A percentile compares a stretch with the other conserved stretches of the same genome.
phyloP scores from a whole-genome alignment of 352 stramenopile genomes.

The Aphanomyces stellatus region DNA sequence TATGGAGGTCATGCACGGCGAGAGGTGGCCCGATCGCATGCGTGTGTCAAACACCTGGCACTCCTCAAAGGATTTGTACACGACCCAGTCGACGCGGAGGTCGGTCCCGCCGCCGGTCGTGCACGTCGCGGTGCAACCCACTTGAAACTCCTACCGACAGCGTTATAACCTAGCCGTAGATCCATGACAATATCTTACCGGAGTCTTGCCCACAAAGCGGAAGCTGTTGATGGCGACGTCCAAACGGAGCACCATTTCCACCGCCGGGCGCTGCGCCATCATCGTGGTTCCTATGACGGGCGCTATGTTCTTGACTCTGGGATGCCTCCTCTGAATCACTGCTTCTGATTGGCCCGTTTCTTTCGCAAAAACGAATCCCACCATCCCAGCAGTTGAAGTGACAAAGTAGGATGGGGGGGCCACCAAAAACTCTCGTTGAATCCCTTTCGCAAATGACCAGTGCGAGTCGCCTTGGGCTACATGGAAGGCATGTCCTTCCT shows the following conservation, averaged over 20 bases:
- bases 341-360: not conserved
- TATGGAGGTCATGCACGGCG: not conserved
- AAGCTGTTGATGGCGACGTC: slow-evolving; percentile 10
- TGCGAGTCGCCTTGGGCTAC: no score
- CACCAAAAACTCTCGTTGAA: not conserved
- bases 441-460: no score
- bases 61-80: slow-evolving; percentile 18
- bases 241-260: slow-evolving; percentile 13
- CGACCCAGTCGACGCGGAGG: slow-evolving; percentile 7
- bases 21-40: not conserved
- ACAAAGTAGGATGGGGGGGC: not conserved
- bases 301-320: not conserved
- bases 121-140: slow-evolving; percentile 12
- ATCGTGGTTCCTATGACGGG: no score
- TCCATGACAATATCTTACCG: no score
- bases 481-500: no score
- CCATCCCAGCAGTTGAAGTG: not conserved
- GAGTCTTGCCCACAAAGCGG: slow-evolving; percentile 12
- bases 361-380: no score
- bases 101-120: not conserved
- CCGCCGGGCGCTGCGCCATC: not conserved
- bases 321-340: not conserved
- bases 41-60: slow-evolving; percentile 18
- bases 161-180: no score
- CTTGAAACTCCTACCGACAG: slow-evolving; percentile 8